These are phyloP conservation scores for Erigeron philadelphicus DNA, from an alignment of 140 eudicot species.

Conservation along the genomic window DNA sequence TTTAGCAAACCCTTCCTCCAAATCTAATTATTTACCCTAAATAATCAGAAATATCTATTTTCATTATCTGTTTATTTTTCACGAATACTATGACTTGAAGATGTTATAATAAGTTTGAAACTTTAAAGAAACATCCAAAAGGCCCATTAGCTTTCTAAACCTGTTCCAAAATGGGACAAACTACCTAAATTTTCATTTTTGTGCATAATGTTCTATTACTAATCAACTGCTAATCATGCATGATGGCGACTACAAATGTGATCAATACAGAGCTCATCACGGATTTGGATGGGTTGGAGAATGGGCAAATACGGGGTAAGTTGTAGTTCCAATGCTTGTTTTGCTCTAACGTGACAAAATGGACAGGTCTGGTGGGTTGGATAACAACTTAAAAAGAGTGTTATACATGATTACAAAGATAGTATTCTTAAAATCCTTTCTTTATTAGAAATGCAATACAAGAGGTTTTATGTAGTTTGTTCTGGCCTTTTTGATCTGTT, in stretches of 20 bases:
- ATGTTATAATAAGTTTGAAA: neutral
- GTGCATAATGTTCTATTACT: slow-evolving; percentile 4
- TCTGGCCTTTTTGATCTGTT: neutral
- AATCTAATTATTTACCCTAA: neutral
- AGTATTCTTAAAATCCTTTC: no score
- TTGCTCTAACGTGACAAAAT: neutral
- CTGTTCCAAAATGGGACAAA: neutral
- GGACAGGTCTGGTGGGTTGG: slow-evolving; percentile 5
- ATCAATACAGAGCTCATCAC: slow-evolving; percentile 79
- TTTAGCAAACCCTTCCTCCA: neutral
- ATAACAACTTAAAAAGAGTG: neutral
- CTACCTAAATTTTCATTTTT: slow-evolving; percentile 5
- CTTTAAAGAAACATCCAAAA: neutral
- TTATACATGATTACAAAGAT: neutral
- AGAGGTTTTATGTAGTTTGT: no score
- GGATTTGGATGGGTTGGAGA: slow-evolving; percentile 99
- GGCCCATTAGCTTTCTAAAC: neutral
- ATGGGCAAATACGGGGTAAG: slow-evolving; percentile 99
- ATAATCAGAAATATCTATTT: neutral
- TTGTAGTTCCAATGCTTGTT: slow-evolving; percentile 14
- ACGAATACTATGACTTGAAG: neutral
- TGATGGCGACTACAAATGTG: slow-evolving; percentile 8
- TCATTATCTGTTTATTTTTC: neutral
- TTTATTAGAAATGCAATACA: no score
- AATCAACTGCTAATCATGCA: slow-evolving; percentile 20